Evolutionary conservation across 345 rosid species (phyloP).

Genomic region (Murraya koenigii): DNA sequence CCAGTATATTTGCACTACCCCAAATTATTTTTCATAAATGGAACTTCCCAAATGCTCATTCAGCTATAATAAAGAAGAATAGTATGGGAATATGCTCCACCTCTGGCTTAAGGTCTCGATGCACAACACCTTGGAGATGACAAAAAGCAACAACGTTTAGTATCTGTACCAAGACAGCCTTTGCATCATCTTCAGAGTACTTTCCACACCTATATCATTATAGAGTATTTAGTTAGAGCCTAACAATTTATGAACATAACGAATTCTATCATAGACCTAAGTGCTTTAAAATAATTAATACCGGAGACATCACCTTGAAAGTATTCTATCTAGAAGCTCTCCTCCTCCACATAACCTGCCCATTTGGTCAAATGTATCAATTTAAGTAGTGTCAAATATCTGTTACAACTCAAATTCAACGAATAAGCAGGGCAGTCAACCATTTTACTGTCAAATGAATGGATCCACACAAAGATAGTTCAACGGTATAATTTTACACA

Average conservation of each 20-base stretch:
- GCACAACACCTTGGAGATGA: conserved; percentile 98
- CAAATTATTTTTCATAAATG: background rate
- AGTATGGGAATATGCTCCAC: conserved; percentile 31
- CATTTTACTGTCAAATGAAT: background rate
- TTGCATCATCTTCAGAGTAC: conserved; percentile 89
- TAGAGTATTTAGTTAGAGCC: conserved; percentile 24
- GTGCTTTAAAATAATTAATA: background rate
- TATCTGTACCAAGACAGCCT: conserved; percentile 76
- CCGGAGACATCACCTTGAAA: conserved; percentile 54
- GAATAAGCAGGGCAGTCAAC: background rate
- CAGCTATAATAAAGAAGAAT: conserved; percentile 12
- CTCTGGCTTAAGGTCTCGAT: conserved; percentile 98
- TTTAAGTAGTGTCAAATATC: conserved; percentile 1
- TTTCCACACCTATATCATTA: conserved; percentile 68
- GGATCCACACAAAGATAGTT: background rate
- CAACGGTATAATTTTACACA: background rate
- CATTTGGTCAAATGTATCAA: conserved; percentile 14
- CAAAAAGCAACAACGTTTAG: conserved; percentile 82
- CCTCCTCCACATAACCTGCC: conserved; percentile 99
- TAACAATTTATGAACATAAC: background rate
- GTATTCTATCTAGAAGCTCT: conserved; percentile 87
- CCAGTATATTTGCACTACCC: background rate
- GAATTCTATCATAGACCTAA: background rate
- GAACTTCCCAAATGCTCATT: background rate
- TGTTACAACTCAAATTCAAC: background rate